These are phyloP conservation scores for Metschnikowia continentalis DNA, from an alignment of 805 yeast genomes.

Conservation along the genomic window DNA sequence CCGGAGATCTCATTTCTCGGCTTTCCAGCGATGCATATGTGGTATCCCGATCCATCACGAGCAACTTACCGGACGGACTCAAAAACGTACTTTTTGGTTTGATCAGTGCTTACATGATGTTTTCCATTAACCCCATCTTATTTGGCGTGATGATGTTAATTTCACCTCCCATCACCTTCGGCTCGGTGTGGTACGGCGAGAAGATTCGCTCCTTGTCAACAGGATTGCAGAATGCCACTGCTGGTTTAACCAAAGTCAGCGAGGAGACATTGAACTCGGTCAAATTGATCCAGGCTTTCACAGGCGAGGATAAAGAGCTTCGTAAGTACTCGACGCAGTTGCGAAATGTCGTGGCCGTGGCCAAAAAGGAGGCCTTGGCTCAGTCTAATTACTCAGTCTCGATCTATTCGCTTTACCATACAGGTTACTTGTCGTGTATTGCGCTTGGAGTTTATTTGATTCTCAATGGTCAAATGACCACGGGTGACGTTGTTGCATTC, in stretches of 20 bases:
- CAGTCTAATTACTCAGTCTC: constrained; percentile 43
- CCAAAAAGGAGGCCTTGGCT: constrained; percentile 42
- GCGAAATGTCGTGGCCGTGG: constrained; percentile 39
- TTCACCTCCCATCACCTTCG: constrained; percentile 44
- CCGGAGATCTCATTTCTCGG: constrained; percentile 43
- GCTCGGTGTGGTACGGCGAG: constrained; percentile 44
- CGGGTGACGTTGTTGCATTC: constrained; percentile 45
- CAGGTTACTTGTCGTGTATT: constrained; percentile 41
- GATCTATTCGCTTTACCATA: constrained; percentile 39
- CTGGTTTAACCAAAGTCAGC: constrained; percentile 40
- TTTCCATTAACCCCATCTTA: constrained; percentile 36
- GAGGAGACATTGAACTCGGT: constrained; percentile 43
- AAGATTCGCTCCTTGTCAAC: constrained; percentile 39
- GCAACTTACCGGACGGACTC: constrained; percentile 43
- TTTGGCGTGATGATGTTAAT: constrained; percentile 42
- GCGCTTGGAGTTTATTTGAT: constrained; percentile 42
- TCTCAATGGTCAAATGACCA: constrained; percentile 41
- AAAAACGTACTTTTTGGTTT: constrained; percentile 41
- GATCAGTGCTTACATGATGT: constrained; percentile 43
- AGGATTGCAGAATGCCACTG: constrained; percentile 41
- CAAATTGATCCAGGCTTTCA: constrained; percentile 41
- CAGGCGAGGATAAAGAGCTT: constrained; percentile 41
- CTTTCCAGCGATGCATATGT: constrained; percentile 44
- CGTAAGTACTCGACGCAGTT: constrained; percentile 36
- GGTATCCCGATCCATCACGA: constrained; percentile 41